Evolutionary conservation across 352 stramenopile species (phyloP).

Genomic region (Phytopythium mirpurense): DNA sequence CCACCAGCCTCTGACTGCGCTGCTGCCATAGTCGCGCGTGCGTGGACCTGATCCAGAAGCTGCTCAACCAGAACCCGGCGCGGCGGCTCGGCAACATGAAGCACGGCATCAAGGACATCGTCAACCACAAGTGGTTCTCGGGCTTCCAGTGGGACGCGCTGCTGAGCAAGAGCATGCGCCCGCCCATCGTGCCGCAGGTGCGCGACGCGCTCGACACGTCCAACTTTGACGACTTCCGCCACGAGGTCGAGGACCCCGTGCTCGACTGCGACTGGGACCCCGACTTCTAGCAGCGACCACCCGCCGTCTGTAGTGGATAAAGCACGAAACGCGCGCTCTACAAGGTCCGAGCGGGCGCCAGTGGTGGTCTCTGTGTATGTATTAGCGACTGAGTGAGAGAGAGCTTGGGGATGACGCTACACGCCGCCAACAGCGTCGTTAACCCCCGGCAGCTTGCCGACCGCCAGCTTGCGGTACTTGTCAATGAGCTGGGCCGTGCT

Average conservation of each 20-base stretch:
- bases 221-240: slow-evolving; percentile 76
- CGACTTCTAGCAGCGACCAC: slow-evolving; percentile 29
- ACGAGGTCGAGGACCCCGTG: slow-evolving; percentile 58
- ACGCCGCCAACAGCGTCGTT: slow-evolving; percentile 1
- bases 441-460: slow-evolving; percentile 45
- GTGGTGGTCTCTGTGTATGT: too few species aligned
- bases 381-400: neutral
- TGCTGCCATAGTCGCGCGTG: slow-evolving; percentile 38
- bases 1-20: slow-evolving; percentile 1
- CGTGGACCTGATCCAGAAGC: slow-evolving; percentile 86
- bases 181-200: slow-evolving; percentile 69
- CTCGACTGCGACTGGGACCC: slow-evolving; percentile 68
- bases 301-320: too few species aligned
- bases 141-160: slow-evolving; percentile 65
- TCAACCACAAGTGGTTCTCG: slow-evolving; percentile 82
- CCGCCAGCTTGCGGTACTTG: slow-evolving; percentile 78
- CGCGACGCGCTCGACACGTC: slow-evolving; percentile 73
- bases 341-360: too few species aligned
- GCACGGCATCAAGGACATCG: slow-evolving; percentile 79
- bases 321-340: too few species aligned
- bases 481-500: slow-evolving; percentile 69
- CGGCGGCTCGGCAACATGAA: slow-evolving; percentile 78
- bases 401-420: too few species aligned
- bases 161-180: slow-evolving; percentile 51
- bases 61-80: slow-evolving; percentile 77